Evolutionary conservation across 768 basidiomycete genomes (phyloP), one percentile per base, ranked within the genome.

Genomic region (Tricholoma matsutake): DNA sequence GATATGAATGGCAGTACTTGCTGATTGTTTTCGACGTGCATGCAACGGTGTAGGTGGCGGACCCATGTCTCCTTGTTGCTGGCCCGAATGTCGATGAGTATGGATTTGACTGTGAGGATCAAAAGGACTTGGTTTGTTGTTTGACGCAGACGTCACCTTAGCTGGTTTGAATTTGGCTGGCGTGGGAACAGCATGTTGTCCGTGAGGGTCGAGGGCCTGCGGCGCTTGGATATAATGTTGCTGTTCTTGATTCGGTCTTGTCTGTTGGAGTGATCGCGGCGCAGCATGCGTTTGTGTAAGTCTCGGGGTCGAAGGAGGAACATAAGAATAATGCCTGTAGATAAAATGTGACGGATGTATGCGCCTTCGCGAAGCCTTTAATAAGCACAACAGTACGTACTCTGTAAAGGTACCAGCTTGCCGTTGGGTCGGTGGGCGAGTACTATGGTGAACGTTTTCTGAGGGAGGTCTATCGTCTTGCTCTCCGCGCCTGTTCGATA

Each of bases 241-340:
- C 34, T 65, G 64, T 35, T 61, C 64, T 47, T 59, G 57, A 55
- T 73, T 71, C 32, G 66, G 73, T 34, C 71, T 68, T 54, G 69
- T 58, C 41, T 74, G 75, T 47, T 79, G 72, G 56, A 79, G 79
- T 25, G 71, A 68, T n/a, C 72, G 66, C 2, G 81, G 76, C 6
- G 75, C 71, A 16, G 73, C 64, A 65, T 85, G 86, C 58, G 71
- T 70, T 65, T 80, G 77, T 14, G 81, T 72, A 20, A 79, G 68
- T 34, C 71, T 81, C 45, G 78, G 71, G 34, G 75, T 78, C 18
- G 78, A 76, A 22, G 82, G 79, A 22, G 81, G 81, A 4, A 71
- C 74, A 70, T 88, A 92, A n/a, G 84, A 83, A 69, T 85, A 92
- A 72, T 88, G 83, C 61, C 91, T 92, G 41, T 65, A 16, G 51